Conservation (phyloP, 345 rosid genomes). For the Heritiera fomes region DNA sequence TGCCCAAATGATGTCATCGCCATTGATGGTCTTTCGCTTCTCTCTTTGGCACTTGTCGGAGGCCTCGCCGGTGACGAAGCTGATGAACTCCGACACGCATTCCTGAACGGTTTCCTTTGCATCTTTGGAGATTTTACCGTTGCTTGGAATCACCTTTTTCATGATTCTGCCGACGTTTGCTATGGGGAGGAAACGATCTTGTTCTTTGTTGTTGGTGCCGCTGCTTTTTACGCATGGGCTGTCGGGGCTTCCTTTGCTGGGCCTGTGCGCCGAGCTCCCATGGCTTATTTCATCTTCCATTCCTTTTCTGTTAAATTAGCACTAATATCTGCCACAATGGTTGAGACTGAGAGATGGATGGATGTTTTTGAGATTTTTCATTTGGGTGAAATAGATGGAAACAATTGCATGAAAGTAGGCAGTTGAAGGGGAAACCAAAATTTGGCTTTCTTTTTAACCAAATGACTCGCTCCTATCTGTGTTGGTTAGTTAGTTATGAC, state of each 20-base stretch:
- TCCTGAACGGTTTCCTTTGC: slow-evolving; percentile 76
- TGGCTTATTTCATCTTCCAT: slow-evolving; percentile 63
- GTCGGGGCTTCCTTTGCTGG: slow-evolving; percentile 42
- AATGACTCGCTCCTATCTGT: slow-evolving; percentile 20
- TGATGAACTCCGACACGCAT: slow-evolving; percentile 75
- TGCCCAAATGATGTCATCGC: slow-evolving; percentile 78
- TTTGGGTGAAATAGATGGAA: slow-evolving; percentile 33
- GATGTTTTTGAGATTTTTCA: slow-evolving; percentile 15
- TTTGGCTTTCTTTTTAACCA: slow-evolving; percentile 26
- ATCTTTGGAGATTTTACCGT: slow-evolving; percentile 71
- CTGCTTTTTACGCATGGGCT: slow-evolving; percentile 46
- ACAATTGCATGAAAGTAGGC: slow-evolving; percentile 46
- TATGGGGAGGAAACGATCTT: slow-evolving; percentile 68
- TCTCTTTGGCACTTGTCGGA: slow-evolving; percentile 75
- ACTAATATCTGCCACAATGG: background rate
- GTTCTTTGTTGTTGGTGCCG: slow-evolving; percentile 44
- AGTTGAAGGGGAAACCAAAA: slow-evolving; percentile 28
- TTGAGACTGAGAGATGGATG: slow-evolving; percentile 7
- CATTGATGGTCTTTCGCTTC: slow-evolving; percentile 70
- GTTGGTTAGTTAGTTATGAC: slow-evolving; percentile 19
- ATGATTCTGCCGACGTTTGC: slow-evolving; percentile 79
- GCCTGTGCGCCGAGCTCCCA: slow-evolving; percentile 35
- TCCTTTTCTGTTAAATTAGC: background rate
- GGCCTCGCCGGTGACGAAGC: slow-evolving; percentile 73
- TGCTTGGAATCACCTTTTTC: slow-evolving; percentile 67